Percentiles rank a stretch among this genome's conserved stretches.
phyloP scores from a whole-genome alignment of 2,329 filamentous ascomycete genomes.

The Hypoxylon sp. region DNA sequence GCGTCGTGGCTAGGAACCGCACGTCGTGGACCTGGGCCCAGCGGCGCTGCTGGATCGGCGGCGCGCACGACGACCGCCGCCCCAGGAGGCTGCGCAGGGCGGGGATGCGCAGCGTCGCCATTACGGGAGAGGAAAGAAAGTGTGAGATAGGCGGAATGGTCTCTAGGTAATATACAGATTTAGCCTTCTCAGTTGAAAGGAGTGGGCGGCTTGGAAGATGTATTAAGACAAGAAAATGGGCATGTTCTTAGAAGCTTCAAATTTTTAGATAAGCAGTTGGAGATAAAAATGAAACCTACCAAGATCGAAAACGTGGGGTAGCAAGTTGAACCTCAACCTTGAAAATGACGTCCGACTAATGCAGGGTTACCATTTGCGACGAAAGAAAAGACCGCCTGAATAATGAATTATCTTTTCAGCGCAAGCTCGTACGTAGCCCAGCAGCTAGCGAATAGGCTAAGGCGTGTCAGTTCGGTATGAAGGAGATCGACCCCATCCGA shows the following conservation, averaged over 20 bases:
- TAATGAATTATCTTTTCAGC: neutral
- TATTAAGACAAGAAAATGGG: neutral
- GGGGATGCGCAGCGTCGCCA: conserved; percentile 38
- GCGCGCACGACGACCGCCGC: conserved; percentile 34
- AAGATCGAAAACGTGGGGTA: neutral
- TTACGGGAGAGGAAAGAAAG: conserved; percentile 5
- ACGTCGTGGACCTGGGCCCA: conserved; percentile 95
- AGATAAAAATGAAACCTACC: neutral
- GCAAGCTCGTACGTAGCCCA: too few species aligned
- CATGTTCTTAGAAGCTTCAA: neutral
- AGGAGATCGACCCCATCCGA: conserved; percentile 7
- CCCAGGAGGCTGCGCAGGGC: conserved; percentile 36
- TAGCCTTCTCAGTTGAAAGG: neutral
- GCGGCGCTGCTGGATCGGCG: conserved; percentile 70
- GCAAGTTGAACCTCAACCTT: too few species aligned
- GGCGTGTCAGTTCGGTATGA: neutral
- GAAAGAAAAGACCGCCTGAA: neutral
- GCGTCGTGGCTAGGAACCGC: conserved; percentile 86
- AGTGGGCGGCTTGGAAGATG: neutral
- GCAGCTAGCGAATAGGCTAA: too few species aligned
- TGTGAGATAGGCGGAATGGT: neutral
- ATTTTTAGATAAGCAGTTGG: conserved; percentile 5
- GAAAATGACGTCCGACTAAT: too few species aligned
- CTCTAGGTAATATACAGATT: neutral
- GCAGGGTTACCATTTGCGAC: too few species aligned